Evolutionary conservation across 2,329 filamentous ascomycete genomes (phyloP).

Genomic region (Botrytis fragariae): DNA sequence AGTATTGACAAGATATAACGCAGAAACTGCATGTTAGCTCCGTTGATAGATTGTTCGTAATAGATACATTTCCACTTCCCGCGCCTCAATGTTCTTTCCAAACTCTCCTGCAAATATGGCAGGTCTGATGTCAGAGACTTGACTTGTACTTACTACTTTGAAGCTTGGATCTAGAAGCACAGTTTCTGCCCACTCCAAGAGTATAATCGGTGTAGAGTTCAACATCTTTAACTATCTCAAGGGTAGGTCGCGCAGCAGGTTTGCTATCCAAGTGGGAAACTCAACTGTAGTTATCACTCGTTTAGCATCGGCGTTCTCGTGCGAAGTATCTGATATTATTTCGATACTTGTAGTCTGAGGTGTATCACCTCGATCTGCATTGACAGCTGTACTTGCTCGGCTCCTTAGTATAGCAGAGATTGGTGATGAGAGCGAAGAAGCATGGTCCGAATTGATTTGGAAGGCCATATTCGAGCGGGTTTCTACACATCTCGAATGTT

Average conservation of each 20-base stretch:
- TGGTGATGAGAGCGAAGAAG: background rate
- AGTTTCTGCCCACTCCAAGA: background rate
- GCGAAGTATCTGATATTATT: background rate
- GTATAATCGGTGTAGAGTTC: background rate
- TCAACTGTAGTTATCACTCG: background rate
- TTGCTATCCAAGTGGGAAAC: background rate
- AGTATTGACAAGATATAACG: background rate
- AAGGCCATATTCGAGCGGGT: background rate
- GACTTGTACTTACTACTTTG: too few species aligned
- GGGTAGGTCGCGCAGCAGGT: too few species aligned
- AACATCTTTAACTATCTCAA: background rate
- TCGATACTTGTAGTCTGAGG: background rate
- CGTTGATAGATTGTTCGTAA: background rate
- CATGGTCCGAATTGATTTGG: background rate
- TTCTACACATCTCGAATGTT: background rate
- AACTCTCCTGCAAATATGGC: background rate
- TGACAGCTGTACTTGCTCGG: background rate
- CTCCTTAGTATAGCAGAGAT: background rate
- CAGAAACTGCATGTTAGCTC: too few species aligned
- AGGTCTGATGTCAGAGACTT: too few species aligned
- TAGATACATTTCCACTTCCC: background rate
- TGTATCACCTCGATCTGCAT: background rate
- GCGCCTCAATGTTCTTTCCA: background rate
- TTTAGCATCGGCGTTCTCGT: background rate
- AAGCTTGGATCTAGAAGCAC: too few species aligned